Evolutionary conservation across 2,329 filamentous ascomycete species (phyloP), one percentile per base, ranked within the genome.

Genomic region (Fonsecaea multimorphosa): DNA sequence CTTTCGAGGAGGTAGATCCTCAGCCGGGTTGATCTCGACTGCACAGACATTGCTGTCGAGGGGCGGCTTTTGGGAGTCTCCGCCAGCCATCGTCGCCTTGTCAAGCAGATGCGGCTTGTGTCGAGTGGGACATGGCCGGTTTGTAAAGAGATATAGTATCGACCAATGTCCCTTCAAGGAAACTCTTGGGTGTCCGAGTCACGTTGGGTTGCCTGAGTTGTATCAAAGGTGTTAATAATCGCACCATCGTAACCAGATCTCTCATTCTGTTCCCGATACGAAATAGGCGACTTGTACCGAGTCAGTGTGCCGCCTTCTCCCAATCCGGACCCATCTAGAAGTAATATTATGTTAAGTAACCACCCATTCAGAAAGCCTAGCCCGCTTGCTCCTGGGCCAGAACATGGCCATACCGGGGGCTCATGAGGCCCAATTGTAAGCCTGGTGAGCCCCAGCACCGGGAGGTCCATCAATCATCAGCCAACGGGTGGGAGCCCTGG

Each of bases 31-130:
- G 5, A 40, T 24, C 29, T 60, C 58, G 19, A 51, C 46, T 0
- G 51, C 16, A 14, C 16, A 40, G 46, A 60, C 58, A 40, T 53
- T n/a, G 31, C 27, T 24, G 34, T 52, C n/a, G 46, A 31, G 7
- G 1, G 24, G 19, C 9, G 49, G 34, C 31, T 60, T 53, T 11
- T 1, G 31, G 19, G 46, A 8, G 14, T 11, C 14, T 16, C 27
- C 6, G 12, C 12, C 8, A n/a, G 58, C 49, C 58, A 60, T 60
- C 38, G 38, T 51, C 8, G 27, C 36, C 29, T n/a, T 46, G 24
- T 40, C 54, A n/a, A 57, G 32, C n/a, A 27, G n/a, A 46, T 44
- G 7, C 19, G 3, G 31, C 19, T 60, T 22, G 11, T 31, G 19
- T 7, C 12, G 3, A 7, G 16, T 12, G 19, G 14, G 31, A 40